Base-by-base conservation (phyloP, 768 basidiomycete species). In the Leccinum incarnatum region DNA sequence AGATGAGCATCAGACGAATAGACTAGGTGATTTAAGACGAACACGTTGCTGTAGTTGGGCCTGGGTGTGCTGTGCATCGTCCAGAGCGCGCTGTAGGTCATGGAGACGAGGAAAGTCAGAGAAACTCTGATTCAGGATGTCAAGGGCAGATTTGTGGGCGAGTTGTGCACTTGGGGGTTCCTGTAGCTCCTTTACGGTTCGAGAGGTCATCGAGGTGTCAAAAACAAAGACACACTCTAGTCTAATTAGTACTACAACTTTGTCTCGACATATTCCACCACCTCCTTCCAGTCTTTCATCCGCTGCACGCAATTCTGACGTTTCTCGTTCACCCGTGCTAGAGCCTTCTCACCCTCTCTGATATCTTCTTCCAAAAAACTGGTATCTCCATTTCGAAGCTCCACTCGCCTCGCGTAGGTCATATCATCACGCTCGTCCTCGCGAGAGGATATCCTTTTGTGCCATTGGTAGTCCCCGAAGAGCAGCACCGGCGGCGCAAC, bases 381-480 rank as follows among this genome's bases (percentile, higher is more conserved):
- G 50, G 74, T 75, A 23, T 78, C 80, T 7, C 78, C 80, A 58
- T 78, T 79, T 50, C 71, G 69, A 46, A 71, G 65, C 65, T 80
- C 69, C 27, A 82, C 67, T 54, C 82, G 77, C 63, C 73, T 74
- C 60, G 82, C 81, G 61, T 81, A 88, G 34, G 77, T 66, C 77
- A 84, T 79, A 53, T 82, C 78, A n/a, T 85, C 79, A 54, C 59
- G 66, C 57, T 79, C 75, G 59, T 84, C 79, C 17, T 62, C 68
- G 17, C 77, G 68, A 23, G 71, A 67, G 4, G 84, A 86, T 14
- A 82, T 57, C 47, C 87, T 80, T 68, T 82, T 76, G 66, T 87
- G 91, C 91, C 91, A 93, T 62, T 83, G 78, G 66, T 91, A 91
- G 55, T 83, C 73, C 21, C 91, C 91, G 63, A 93, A 92, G 6